Evolutionary conservation across 2,329 filamentous ascomycete species (phyloP).

Genomic region (Colletotrichum salicis): DNA sequence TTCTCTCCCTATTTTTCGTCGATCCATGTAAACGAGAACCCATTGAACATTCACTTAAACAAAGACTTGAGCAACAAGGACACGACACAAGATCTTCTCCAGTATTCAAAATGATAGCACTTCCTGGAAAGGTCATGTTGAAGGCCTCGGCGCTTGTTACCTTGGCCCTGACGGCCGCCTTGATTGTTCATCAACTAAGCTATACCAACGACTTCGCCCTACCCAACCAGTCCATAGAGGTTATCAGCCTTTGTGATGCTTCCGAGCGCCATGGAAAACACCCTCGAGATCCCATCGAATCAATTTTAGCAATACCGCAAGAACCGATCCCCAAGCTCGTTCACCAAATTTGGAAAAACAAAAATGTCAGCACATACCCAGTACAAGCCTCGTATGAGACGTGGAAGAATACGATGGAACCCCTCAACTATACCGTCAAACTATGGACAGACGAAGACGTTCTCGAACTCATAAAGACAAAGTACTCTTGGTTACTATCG

Average conservation of each 20-base stretch:
- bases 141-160: not conserved
- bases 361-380: conserved; percentile 36
- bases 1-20: not conserved
- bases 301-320: not conserved
- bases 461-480: conserved; percentile 30
- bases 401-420: conserved; percentile 36
- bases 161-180: not conserved
- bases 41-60: not conserved
- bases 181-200: conserved; percentile 27
- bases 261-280: not conserved
- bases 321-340: conserved; percentile 34
- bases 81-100: no score
- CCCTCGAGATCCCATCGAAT: no score
- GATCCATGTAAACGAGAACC: not conserved
- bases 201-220: conserved; percentile 17
- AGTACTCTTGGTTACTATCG: conserved; percentile 38
- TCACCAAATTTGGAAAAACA: conserved; percentile 41
- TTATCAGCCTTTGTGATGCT: not conserved
- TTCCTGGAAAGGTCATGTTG: conserved; percentile 1
- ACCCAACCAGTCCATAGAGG: conserved; percentile 5
- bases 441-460: conserved; percentile 40
- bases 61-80: not conserved
- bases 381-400: conserved; percentile 21
- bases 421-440: conserved; percentile 38
- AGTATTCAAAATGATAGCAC: conserved; percentile 1